Conservation (phyloP, 1,284 basidiomycete species). For the Leccinum pachyderme region DNA sequence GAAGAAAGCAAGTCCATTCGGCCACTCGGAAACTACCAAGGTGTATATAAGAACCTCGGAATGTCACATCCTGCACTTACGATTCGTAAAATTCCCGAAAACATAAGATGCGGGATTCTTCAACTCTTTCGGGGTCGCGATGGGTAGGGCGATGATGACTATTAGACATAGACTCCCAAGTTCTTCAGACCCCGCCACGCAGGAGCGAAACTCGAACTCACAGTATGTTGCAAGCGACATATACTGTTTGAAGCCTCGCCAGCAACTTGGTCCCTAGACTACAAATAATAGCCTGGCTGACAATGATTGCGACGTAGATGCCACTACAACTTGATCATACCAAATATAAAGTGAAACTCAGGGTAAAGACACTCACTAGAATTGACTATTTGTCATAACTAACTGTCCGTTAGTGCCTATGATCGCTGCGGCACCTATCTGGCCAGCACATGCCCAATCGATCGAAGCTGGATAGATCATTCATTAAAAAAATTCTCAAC, state of each 20-base stretch:
- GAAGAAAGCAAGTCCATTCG: slow-evolving; percentile 46
- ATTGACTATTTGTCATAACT: slow-evolving; percentile 28
- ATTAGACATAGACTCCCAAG: slow-evolving; percentile 38
- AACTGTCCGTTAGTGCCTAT: slow-evolving; percentile 35
- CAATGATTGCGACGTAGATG: slow-evolving; percentile 32
- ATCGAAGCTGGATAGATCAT: slow-evolving; percentile 35
- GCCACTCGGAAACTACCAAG: slow-evolving; percentile 48
- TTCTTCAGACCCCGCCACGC: neutral
- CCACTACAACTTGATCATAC: slow-evolving; percentile 23
- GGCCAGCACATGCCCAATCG: slow-evolving; percentile 42
- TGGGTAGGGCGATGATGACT: slow-evolving; percentile 47
- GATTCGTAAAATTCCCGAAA: slow-evolving; percentile 37
- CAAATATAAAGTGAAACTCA: neutral
- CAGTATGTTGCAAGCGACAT: slow-evolving; percentile 33
- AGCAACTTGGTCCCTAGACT: slow-evolving; percentile 41
- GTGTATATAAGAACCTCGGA: neutral
- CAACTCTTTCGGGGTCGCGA: slow-evolving; percentile 42
- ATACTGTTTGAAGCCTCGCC: slow-evolving; percentile 34
- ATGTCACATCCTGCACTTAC: slow-evolving; percentile 20
- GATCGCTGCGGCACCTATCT: slow-evolving; percentile 37
- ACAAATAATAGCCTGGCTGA: slow-evolving; percentile 38
- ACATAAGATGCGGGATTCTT: slow-evolving; percentile 44
- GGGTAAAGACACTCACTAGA: slow-evolving; percentile 26
- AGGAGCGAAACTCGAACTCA: slow-evolving; percentile 16
- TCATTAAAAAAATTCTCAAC: neutral